Evolutionary conservation across 345 rosid species (phyloP).

Genomic region (Jatropha curcas): DNA sequence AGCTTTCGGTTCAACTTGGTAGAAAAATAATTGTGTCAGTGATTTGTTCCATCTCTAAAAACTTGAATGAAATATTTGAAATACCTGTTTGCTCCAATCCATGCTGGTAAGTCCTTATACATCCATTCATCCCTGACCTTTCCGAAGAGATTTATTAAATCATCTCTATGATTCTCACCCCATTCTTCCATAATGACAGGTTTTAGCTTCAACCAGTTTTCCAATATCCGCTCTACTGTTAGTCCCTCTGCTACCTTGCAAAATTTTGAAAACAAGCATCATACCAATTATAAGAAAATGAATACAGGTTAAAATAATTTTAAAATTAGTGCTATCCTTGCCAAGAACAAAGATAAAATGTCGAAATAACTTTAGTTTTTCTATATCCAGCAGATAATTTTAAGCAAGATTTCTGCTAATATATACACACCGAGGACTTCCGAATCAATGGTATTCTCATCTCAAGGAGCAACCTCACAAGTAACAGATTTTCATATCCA

Average conservation of each 20-base stretch:
- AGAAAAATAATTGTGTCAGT: no score
- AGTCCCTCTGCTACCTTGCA: conserved; percentile 78
- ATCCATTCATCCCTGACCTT: conserved; percentile 94
- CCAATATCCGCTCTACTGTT: conserved; percentile 64
- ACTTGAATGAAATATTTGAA: conserved; percentile 29
- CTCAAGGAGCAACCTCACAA: conserved; percentile 79
- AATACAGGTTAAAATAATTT: neutral
- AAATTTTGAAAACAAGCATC: conserved; percentile 24
- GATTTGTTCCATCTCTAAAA: neutral
- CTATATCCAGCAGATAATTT: conserved; percentile 4
- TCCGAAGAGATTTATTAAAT: conserved; percentile 70
- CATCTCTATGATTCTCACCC: conserved; percentile 63
- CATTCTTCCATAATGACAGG: conserved; percentile 82
- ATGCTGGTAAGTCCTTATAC: conserved; percentile 61
- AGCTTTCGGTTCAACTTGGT: no score
- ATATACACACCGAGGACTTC: conserved; percentile 69
- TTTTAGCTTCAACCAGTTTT: conserved; percentile 73
- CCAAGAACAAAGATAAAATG: neutral
- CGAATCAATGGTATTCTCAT: conserved; percentile 58
- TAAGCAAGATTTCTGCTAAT: neutral
- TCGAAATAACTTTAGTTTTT: conserved; percentile 6
- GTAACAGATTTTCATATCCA: conserved; percentile 82
- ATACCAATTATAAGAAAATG: neutral
- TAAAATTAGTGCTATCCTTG: neutral
- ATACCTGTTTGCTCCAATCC: conserved; percentile 97